A percentile compares a stretch with the other conserved stretches of the same genome.
phyloP scores from a whole-genome alignment of 2,329 filamentous ascomycete species.

The Tolypocladium endophyticum region DNA sequence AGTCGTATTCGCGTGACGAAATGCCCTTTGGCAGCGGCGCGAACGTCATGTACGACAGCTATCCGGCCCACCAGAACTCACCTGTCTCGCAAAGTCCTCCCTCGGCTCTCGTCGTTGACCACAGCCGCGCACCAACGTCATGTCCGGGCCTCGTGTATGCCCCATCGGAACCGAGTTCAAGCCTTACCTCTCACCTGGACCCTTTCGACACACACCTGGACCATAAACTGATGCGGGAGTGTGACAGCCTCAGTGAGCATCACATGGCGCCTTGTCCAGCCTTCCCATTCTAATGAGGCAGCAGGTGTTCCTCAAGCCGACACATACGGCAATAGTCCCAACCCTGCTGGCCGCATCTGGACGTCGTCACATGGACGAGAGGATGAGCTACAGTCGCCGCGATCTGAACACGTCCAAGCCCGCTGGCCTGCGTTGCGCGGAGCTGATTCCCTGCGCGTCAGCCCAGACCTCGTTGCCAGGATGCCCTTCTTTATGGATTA shows the following conservation, averaged over 20 bases:
- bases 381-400: constrained; percentile 34
- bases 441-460: constrained; percentile 37
- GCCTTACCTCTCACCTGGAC: constrained; percentile 49
- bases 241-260: constrained; percentile 44
- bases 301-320: constrained; percentile 43
- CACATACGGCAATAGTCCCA: constrained; percentile 38
- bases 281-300: constrained; percentile 25
- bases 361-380: constrained; percentile 26
- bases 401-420: constrained; percentile 32
- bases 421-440: constrained; percentile 38
- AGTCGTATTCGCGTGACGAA: constrained; percentile 47
- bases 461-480: constrained; percentile 58
- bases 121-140: constrained; percentile 44
- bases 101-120: constrained; percentile 43
- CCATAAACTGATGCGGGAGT: constrained; percentile 43
- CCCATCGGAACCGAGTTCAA: constrained; percentile 50
- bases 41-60: constrained; percentile 46
- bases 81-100: constrained; percentile 45
- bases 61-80: constrained; percentile 37
- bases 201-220: constrained; percentile 44
- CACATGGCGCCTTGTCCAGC: constrained; percentile 20
- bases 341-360: constrained; percentile 38
- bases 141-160: constrained; percentile 52
- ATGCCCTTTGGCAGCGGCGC: constrained; percentile 46
- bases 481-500: constrained; percentile 88